A percentile compares a stretch with the other conserved stretches of the same genome.
Conservation (phyloP, 1,284 basidiomycete genomes). For the Sanguinoderma infundibulare region DNA sequence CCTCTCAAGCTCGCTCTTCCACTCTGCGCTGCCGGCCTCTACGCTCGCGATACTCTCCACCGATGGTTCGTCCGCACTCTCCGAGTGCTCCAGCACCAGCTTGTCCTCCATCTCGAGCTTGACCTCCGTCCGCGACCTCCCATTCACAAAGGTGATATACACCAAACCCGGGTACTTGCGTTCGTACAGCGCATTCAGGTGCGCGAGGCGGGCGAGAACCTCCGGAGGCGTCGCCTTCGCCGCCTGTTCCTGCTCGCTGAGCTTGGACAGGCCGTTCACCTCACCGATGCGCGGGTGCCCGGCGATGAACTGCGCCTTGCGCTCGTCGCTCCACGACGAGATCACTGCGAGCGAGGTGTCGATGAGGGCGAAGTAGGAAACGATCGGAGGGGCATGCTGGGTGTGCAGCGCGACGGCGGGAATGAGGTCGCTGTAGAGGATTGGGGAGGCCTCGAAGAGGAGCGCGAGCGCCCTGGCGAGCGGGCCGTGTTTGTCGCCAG, state of each 20-base stretch:
- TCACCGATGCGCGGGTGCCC: slow-evolving; percentile 92
- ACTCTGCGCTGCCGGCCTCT: slow-evolving; percentile 42
- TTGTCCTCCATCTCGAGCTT: slow-evolving; percentile 79
- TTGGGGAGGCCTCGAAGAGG: slow-evolving; percentile 75
- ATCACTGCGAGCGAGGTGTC: slow-evolving; percentile 60
- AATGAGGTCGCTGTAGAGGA: slow-evolving; percentile 58
- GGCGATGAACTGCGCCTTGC: slow-evolving; percentile 73
- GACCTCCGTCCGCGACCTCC: slow-evolving; percentile 72
- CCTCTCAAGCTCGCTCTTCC: slow-evolving; percentile 61
- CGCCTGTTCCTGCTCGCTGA: slow-evolving; percentile 83
- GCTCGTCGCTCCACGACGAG: slow-evolving; percentile 55
- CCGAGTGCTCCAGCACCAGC: slow-evolving; percentile 56
- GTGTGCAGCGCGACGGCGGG: slow-evolving; percentile 52
- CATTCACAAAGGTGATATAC: slow-evolving; percentile 93
- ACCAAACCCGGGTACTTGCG: slow-evolving; percentile 72
- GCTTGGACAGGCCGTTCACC: slow-evolving; percentile 67
- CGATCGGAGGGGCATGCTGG: slow-evolving; percentile 27
- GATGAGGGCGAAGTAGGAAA: slow-evolving; percentile 63
- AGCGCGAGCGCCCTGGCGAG: slow-evolving; percentile 51
- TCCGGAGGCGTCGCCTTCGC: slow-evolving; percentile 61
- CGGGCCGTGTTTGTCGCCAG: slow-evolving; percentile 24
- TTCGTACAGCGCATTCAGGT: slow-evolving; percentile 83
- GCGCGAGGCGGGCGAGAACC: slow-evolving; percentile 61
- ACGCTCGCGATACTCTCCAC: slow-evolving; percentile 45
- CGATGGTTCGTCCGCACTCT: slow-evolving; percentile 46